Conservation (phyloP, 345 rosid genomes). For the Camelina hispida region DNA sequence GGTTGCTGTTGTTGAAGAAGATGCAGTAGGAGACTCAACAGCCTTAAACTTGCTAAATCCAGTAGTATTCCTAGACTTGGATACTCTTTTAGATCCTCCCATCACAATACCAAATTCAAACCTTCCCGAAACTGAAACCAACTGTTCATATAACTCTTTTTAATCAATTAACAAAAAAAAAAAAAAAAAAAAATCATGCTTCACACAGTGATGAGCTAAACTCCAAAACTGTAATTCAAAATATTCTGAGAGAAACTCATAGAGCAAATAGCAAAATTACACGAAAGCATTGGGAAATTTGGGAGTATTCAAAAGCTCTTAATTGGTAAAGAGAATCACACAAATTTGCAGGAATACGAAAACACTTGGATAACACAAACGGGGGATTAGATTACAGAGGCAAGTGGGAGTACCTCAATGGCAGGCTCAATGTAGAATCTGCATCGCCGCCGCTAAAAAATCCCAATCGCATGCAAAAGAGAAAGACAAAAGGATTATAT, state of each 20-base stretch:
- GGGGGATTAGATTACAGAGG: background rate
- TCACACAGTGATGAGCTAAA: background rate
- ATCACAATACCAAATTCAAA: slow-evolving; percentile 50
- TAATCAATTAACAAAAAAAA: slow-evolving; percentile 1
- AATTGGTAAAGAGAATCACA: slow-evolving; percentile 27
- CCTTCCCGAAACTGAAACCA: slow-evolving; percentile 28
- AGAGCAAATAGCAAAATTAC: background rate
- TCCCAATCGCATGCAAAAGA: slow-evolving; percentile 33
- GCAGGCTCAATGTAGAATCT: background rate
- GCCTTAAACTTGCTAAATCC: slow-evolving; percentile 51
- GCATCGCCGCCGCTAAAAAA: slow-evolving; percentile 34
- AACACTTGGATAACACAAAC: slow-evolving; percentile 6
- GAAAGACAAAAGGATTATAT: background rate
- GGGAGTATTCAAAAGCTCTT: background rate
- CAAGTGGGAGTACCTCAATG: slow-evolving; percentile 42
- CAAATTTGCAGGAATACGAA: background rate
- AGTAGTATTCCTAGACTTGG: slow-evolving; percentile 58
- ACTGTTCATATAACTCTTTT: background rate
- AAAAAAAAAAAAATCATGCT: background rate
- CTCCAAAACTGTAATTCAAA: background rate
- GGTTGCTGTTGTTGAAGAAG: slow-evolving; percentile 63
- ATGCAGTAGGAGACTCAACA: slow-evolving; percentile 64
- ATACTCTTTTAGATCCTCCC: slow-evolving; percentile 69
- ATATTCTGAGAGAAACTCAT: background rate
- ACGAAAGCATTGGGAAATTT: background rate